Conservation (phyloP, 2,329 filamentous ascomycete species). For the Xylariales sp. region DNA sequence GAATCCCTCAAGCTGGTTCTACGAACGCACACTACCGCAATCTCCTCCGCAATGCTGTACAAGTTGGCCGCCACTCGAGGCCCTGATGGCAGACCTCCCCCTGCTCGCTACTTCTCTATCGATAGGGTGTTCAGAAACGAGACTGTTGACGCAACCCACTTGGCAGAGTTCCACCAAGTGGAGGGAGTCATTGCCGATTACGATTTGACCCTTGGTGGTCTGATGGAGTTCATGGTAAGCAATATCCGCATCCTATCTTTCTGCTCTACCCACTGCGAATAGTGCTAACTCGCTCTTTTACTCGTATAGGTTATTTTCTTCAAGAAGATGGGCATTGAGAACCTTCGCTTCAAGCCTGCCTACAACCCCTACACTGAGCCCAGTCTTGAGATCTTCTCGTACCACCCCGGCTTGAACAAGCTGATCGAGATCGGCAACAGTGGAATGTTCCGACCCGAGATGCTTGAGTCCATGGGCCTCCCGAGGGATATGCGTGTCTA, state of each 20-base stretch:
- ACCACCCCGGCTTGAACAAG: slow-evolving; percentile 82
- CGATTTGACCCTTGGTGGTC: slow-evolving; percentile 81
- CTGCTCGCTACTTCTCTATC: slow-evolving; percentile 96
- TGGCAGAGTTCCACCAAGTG: slow-evolving; percentile 97
- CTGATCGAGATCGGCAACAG: slow-evolving; percentile 97
- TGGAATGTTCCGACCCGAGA: slow-evolving; percentile 98
- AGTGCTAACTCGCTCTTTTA: too few relatives aligned
- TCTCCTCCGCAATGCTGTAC: slow-evolving; percentile 86
- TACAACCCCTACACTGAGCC: slow-evolving; percentile 96
- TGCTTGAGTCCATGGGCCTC: slow-evolving; percentile 91
- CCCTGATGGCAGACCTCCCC: slow-evolving; percentile 59
- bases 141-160: slow-evolving; percentile 91
- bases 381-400: slow-evolving; percentile 97
- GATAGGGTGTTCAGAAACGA: slow-evolving; percentile 97
- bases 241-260: too few relatives aligned
- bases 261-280: too few relatives aligned
- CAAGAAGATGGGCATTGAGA: slow-evolving; percentile 86
- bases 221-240: slow-evolving; percentile 93
- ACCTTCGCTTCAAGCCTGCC: slow-evolving; percentile 92
- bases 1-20: slow-evolving; percentile 86
- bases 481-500: slow-evolving; percentile 91
- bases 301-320: slow-evolving; percentile 98
- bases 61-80: slow-evolving; percentile 80
- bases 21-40: slow-evolving; percentile 92
- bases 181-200: slow-evolving; percentile 99